Conservation (phyloP, 176 grass and related monocot genomes). For the Bolboschoenus planiculmis region DNA sequence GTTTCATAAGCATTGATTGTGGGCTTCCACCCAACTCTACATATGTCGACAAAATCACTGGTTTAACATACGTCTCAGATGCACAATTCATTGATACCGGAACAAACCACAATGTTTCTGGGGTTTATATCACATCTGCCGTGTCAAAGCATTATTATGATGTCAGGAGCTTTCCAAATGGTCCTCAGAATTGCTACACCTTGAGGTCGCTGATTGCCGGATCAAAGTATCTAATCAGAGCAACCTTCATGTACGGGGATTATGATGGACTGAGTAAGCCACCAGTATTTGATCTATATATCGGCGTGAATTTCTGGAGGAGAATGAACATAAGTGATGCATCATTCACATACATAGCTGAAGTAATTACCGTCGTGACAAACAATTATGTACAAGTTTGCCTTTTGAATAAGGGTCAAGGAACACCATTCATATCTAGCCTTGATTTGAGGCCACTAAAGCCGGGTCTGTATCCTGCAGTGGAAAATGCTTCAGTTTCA, state of each 20-base stretch:
- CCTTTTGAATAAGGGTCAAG: conserved; percentile 19
- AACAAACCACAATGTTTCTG: conserved; percentile 24
- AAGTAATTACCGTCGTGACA: conserved; percentile 23
- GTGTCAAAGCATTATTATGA: conserved; percentile 12
- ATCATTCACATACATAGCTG: not conserved
- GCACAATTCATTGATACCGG: conserved; percentile 28
- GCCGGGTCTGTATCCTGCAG: conserved; percentile 9
- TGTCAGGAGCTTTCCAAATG: conserved; percentile 28
- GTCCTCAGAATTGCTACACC: conserved; percentile 35
- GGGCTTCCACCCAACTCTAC: conserved; percentile 14
- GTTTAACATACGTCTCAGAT: conserved; percentile 31
- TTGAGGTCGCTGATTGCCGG: conserved; percentile 13
- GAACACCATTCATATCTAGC: conserved; percentile 33
- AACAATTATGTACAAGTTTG: conserved; percentile 25
- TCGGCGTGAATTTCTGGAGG: conserved; percentile 48
- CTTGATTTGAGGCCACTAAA: conserved; percentile 31
- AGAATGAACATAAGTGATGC: conserved; percentile 24
- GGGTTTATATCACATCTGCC: not conserved
- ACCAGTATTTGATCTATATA: conserved; percentile 46
- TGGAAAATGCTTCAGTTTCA: conserved; percentile 17
- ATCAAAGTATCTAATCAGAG: conserved; percentile 33
- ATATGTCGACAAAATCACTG: conserved; percentile 24
- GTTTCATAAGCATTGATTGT: conserved; percentile 41
- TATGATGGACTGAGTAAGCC: conserved; percentile 26
- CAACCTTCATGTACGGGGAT: conserved; percentile 36